Evolutionary conservation across 2,329 filamentous ascomycete genomes (phyloP), one percentile per base, ranked within the genome.

Genomic region (Pseudogymnoascus destructans): DNA sequence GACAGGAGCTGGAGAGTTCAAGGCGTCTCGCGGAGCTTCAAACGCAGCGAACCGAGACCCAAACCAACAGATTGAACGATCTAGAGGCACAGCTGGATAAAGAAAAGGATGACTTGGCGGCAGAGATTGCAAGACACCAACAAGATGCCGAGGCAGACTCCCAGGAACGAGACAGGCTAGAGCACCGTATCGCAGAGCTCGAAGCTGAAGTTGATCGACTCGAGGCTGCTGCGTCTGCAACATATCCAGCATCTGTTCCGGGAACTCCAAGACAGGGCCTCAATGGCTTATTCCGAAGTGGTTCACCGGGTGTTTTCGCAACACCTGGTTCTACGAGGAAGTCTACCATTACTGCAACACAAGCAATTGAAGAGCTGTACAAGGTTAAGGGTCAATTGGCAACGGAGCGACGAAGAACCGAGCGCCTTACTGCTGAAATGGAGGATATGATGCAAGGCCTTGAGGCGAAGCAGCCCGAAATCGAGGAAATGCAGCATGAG

Each of bases 371-470:
- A 49, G 81, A 85, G 63, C 73, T 84, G 1, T 84, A 80, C 70
- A 81, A 79, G 65, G 75, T 83, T 70, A 87, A 93, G 76, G 77
- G 81, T 58, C 80, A 87, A 65, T 77, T 96, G 32, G 82, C 84
- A 3, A 80, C 78, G 2, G 87, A 95, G 70, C 84, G 85, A 68
- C 80, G 87, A 60, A 81, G 84, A 19, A 89, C 82, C 64, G 82
- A 87, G 62, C 82, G 89, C 67, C 80, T 96, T 9, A 80, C 81
- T 15, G 79, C 83, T 35, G 83, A 92, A 46, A 75, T 97, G 46
- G 89, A 96, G 63, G 87, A 93, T 60, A 88, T 96, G 75, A 81
- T 96, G 60, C 79, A 84, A 35, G 86, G 91, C 59, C 73, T 97
- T 35, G 91, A 98, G 70, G 85, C 85, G 21, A 91, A 88, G 69